These are phyloP conservation scores for Huiozyma naganishii DNA, from an alignment of 805 yeast genomes.

Conservation along the genomic window DNA sequence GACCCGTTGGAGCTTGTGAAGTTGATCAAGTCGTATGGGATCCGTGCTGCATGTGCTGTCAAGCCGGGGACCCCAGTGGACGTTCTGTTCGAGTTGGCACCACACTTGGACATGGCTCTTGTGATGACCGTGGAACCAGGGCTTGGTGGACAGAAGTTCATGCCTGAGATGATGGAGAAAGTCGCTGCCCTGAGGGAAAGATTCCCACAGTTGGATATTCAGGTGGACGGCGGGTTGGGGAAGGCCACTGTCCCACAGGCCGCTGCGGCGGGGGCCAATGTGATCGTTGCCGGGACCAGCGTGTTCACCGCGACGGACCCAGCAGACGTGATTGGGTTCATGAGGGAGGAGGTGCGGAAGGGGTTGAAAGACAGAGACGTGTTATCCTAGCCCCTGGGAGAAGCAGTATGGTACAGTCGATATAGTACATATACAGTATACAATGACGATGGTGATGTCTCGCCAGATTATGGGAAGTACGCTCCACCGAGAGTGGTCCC, in stretches of 20 bases:
- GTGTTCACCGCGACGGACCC: conserved; percentile 84
- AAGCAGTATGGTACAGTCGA: background rate
- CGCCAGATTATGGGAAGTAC: conserved; percentile 31
- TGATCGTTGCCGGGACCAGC: conserved; percentile 93
- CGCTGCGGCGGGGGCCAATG: conserved; percentile 96
- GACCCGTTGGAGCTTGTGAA: conserved; percentile 66
- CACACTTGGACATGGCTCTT: conserved; percentile 82
- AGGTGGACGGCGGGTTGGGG: conserved; percentile 95
- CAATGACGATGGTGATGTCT: background rate
- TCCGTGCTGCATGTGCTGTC: conserved; percentile 89
- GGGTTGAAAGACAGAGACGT: conserved; percentile 40
- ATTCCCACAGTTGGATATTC: conserved; percentile 75
- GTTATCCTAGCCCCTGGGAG: conserved; percentile 9
- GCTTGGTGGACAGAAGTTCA: conserved; percentile 95
- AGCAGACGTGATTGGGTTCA: conserved; percentile 53
- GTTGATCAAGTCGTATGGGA: conserved; percentile 66
- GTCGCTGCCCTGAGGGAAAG: conserved; percentile 63
- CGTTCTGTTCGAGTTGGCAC: conserved; percentile 64
- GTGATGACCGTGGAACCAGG: conserved; percentile 99
- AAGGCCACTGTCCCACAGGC: conserved; percentile 76
- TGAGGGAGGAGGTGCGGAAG: conserved; percentile 51
- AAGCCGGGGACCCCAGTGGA: conserved; percentile 90
- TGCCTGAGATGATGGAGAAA: conserved; percentile 94
- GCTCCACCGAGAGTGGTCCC: conserved; percentile 85
- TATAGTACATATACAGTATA: background rate